Base-by-base conservation (phyloP, 441 rosid species). In the Sinapis alba region DNA sequence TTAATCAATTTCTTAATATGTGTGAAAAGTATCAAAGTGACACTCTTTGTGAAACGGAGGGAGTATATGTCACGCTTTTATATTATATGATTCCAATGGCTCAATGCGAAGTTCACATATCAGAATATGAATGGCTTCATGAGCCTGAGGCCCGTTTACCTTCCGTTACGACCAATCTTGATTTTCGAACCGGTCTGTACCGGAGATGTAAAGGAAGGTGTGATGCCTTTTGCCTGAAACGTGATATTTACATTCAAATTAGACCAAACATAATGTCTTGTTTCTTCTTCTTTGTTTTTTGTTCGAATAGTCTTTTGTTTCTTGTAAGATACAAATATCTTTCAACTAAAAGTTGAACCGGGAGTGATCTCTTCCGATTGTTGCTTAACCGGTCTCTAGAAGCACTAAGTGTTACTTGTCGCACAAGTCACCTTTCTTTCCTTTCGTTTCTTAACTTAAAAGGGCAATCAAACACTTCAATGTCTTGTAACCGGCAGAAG, bases 161-260 rank as follows among this genome's bases (percentile, higher is more conserved):
- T n/a, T 59, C 11, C 27, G 19, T 51, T 63, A 2, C 47, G 18
- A 68, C 21, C 51, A 47, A 43, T 28, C n/a, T 74, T 21, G 20
- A 8, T 47, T 65, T 3, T 51, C 16, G 30, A 67, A 74, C 68
- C 13, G 68, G 43, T 47, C 30, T 23, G 6, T 65, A 61, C 57
- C 58, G 62, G 20, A 43, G 4, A 2, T 32, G 32, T 18, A 20
- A 70, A 65, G 62, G 19, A 57, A 26, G 38, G 50, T 68, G 7
- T 8, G 72, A 9, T 57, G 58, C 51, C n/a, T 41, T 43, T 23
- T 71, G 15, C 27, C 11, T 32, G 6, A 12, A 68, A 68, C 26
- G 70, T 69, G 76, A 28, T 60, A 71, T 77, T 34, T 77, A 77
- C 80, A 71, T 34, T 77, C 68, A 65, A 71, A 47, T 77, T 47